Evolutionary conservation across 345 rosid species (phyloP).

Genomic region (Gossypium raimondii): DNA sequence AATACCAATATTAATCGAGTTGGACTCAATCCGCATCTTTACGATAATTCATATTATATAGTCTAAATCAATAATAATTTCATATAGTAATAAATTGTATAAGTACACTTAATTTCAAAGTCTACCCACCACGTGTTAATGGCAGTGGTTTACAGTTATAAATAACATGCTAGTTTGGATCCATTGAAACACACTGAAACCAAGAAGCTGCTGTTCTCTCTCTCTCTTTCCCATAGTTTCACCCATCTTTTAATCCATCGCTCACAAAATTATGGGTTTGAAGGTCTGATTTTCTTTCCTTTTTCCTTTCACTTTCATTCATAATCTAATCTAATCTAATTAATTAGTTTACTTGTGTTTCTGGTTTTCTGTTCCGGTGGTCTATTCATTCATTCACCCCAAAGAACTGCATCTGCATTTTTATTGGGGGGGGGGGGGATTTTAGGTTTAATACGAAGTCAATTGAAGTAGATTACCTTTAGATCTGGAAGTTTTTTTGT

Average conservation of each 20-base stretch:
- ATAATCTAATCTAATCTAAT: background rate
- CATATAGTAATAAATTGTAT: no score
- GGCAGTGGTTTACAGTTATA: background rate
- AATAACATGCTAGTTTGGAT: background rate
- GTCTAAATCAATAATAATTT: no score
- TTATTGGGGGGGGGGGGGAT: no score
- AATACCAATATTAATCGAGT: fast-evolving
- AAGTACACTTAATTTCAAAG: no score
- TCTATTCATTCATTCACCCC: no score
- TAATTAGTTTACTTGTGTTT: no score
- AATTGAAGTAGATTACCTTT: background rate
- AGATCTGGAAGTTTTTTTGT: background rate
- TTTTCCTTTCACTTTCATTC: background rate
- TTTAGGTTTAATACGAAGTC: background rate
- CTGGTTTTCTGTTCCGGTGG: no score
- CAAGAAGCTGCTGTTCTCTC: slow-evolving; percentile 39
- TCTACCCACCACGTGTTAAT: background rate
- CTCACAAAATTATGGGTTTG: slow-evolving; percentile 9
- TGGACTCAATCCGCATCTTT: no score
- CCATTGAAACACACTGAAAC: background rate
- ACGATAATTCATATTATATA: no score
- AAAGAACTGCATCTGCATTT: no score
- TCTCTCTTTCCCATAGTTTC: background rate
- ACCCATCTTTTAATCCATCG: background rate
- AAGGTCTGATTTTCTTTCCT: slow-evolving; percentile 3